phyloP scores from a whole-genome alignment of 2,329 filamentous ascomycete genomes.

The Ceratocystiopsis minuta region DNA sequence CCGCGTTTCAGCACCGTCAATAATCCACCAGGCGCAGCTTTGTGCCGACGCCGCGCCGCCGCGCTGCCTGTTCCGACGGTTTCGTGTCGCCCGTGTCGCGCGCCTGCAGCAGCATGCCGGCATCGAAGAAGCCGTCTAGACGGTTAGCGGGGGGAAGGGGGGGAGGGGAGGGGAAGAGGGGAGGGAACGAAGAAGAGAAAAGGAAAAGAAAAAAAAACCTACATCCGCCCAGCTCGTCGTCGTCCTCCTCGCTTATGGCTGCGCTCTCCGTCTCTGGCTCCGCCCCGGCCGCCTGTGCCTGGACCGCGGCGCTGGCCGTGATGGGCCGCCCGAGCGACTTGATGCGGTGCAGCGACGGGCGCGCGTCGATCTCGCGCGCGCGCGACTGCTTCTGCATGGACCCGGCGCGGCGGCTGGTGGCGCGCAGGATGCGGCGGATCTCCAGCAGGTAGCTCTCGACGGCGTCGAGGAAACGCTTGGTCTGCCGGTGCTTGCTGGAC shows the following conservation, averaged over 20 bases:
- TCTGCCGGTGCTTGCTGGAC: constrained; percentile 85
- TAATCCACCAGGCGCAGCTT: constrained; percentile 55
- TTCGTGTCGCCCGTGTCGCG: constrained; percentile 34
- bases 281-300: constrained; percentile 28
- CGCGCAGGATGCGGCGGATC: constrained; percentile 64
- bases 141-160: constrained; percentile 2
- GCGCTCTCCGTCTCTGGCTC: constrained; percentile 51
- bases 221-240: constrained; percentile 88
- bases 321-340: constrained; percentile 63
- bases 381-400: constrained; percentile 24
- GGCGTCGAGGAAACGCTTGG: constrained; percentile 72
- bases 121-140: constrained; percentile 98
- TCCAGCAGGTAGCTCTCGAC: constrained; percentile 83
- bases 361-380: constrained; percentile 30
- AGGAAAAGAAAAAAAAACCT: constrained; percentile 27
- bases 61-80: constrained; percentile 39
- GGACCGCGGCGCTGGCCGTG: constrained; percentile 31
- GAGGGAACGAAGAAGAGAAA: not conserved
- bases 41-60: constrained; percentile 54
- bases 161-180: not conserved
- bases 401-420: constrained; percentile 34
- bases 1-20: constrained; percentile 14
- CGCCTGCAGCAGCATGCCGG: constrained; percentile 81
- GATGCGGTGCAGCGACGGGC: constrained; percentile 24
- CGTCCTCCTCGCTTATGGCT: constrained; percentile 65